Conservation (phyloP, 306 rosid genomes). For the Crotalaria pallida region DNA sequence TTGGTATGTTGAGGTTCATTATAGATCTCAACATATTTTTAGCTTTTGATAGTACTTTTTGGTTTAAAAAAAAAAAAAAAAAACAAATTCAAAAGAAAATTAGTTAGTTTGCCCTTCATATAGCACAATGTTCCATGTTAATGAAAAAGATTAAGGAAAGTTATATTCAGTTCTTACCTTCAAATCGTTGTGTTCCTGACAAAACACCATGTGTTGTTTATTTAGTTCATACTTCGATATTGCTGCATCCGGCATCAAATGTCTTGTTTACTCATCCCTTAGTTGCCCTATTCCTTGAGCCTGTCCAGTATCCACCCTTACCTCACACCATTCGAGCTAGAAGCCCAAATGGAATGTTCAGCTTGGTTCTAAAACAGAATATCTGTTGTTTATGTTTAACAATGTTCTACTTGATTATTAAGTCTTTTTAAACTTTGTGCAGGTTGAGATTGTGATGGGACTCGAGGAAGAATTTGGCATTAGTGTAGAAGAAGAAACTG, state of each 20-base stretch:
- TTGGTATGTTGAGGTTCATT: not conserved
- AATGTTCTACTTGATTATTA: not conserved
- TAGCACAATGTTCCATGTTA: not conserved
- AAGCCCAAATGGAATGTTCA: not conserved
- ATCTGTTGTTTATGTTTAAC: not conserved
- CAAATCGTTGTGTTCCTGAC: not conserved
- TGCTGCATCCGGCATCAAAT: not conserved
- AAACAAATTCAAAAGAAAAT: too few relatives aligned
- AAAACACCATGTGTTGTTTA: not conserved
- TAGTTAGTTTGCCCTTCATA: not conserved
- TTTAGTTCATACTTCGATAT: not conserved
- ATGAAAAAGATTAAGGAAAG: not conserved
- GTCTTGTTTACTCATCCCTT: not conserved
- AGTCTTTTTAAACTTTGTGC: not conserved
- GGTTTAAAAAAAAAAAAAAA: not conserved
- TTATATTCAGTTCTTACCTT: not conserved
- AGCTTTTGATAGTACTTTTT: not conserved
- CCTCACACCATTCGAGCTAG: not conserved
- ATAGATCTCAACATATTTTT: too few relatives aligned
- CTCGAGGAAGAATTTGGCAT: constrained; percentile 87
- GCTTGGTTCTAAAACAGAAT: not conserved
- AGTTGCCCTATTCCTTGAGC: not conserved
- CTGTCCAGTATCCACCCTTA: not conserved
- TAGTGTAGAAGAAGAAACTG: constrained; percentile 75
- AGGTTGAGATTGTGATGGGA: constrained; percentile 99